A percentile compares a stretch with the other conserved stretches of the same genome.
Conservation (phyloP, 495 filamentous ascomycete genomes). For the Annulohypoxylon moriforme region DNA sequence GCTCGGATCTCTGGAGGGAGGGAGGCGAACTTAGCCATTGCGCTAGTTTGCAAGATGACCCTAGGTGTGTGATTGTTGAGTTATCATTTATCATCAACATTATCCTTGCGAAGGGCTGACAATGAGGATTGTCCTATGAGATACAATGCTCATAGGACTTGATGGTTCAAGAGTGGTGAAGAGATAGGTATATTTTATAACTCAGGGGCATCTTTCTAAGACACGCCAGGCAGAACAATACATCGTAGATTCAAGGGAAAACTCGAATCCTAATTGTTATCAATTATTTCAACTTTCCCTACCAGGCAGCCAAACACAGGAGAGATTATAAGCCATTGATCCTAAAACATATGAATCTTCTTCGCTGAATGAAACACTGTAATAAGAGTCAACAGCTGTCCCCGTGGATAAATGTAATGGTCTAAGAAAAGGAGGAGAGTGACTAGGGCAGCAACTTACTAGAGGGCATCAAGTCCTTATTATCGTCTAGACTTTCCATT, state of each 20-base stretch:
- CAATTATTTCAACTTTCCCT: neutral
- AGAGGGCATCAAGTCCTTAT: conserved; percentile 53
- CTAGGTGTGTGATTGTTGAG: neutral
- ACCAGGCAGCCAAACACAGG: too few relatives aligned
- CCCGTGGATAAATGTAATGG: neutral
- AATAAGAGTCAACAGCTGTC: neutral
- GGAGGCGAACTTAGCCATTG: neutral
- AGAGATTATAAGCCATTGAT: too few relatives aligned
- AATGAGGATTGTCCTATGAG: too few relatives aligned
- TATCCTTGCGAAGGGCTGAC: too few relatives aligned
- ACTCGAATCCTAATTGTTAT: neutral
- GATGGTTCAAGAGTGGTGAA: too few relatives aligned
- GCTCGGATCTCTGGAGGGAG: conserved; percentile 12
- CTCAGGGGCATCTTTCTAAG: neutral
- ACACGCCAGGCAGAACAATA: neutral
- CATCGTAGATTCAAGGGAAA: neutral
- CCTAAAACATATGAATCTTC: conserved; percentile 48
- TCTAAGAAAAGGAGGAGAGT: conserved; percentile 12
- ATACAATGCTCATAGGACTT: too few relatives aligned
- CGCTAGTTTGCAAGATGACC: neutral
- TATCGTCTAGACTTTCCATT: conserved; percentile 52
- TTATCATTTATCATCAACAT: neutral
- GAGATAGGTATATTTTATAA: too few relatives aligned
- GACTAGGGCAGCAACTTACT: conserved; percentile 31
- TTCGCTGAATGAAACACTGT: conserved; percentile 48